Base-by-base conservation (phyloP, 768 basidiomycete genomes). In the Mycena alexandri region DNA sequence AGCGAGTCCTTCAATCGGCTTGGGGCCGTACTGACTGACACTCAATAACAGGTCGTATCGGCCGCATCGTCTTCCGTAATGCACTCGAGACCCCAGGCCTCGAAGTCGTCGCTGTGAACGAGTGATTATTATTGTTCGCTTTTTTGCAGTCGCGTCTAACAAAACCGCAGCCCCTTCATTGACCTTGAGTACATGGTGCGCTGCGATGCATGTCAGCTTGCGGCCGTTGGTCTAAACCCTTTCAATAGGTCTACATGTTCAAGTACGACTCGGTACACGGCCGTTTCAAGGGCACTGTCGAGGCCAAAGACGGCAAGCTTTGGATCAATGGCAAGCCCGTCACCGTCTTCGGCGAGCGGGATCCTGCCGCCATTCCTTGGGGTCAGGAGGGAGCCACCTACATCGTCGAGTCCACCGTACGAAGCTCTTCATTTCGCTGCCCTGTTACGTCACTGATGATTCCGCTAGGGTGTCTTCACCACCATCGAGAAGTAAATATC, bases 41-140 rank as follows among this genome's bases (percentile, higher is more conserved):
- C 8, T 53, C 34, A 22, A 54, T 13, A 22, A n/a, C 61, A 95
- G 97, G 97, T 87, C 97, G 98, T 87, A 99, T 99, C 79, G 97
- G 98, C 81, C 97, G 98, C 83, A 97, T 99, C 80, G 98, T 99
- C 72, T 86, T 93, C 81, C 93, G 98, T 74, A 98, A 98, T 86
- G 96, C 96, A 57, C 86, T 98, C 74, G 83, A 89, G 73, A 82
- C 87, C 76, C 79, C 84, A 61, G 89, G 90, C 59, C 86, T 96
- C 77, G 83, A 95, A n/a, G 89, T 99, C 77, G 90, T 96, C 71
- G 96, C 96, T 65, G 81, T 99, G 75, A 98, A 99, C 86, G 95
- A 97, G 94, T 96, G 74, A 75, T 94, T 77, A 14, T 44, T 50
- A 9, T 12, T 5, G 0, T 6, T 63, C 6, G 53, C 4, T 21